Base-by-base conservation (phyloP, 148 eudicot genomes). In the Rhododendron henanense region DNA sequence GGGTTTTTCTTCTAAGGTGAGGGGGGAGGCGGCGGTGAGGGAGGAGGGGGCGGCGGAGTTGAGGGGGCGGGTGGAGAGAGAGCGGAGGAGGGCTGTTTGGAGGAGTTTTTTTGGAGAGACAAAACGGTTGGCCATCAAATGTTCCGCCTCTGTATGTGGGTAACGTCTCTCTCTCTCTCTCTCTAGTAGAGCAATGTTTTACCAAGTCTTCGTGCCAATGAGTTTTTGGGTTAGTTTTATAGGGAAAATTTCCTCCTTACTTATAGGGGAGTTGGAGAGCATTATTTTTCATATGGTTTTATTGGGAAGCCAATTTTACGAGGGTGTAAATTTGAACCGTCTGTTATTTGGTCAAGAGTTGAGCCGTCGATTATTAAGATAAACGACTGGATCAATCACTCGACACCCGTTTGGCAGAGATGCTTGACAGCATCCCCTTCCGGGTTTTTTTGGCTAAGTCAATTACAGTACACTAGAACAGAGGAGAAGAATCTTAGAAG, bases 81-180 rank as follows among this genome's bases (percentile, higher is more conserved):
- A 18, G 61, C 61, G 61, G 61, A 55, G 61, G 89, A 88, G 88
- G 71, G 59, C 87, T 51, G 88, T 81, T 39, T 82, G 85, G 81
- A 86, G 61, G 73, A 67, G 74, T 67, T 67, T 67, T 50, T 88
- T 93, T 85, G 87, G 88, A 55, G 89, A 87, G 41, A 82, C 23
- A 74, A 55, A 39, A 76, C 87, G 84, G 88, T 86, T 84, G 85
- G 95, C 93, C 95, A 93, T 91, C 45, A 86, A 86, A 84, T 50
- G 53, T 67, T 71, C 25, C 63, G 63, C n/a, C 63, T 57, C 61
- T 16, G 23, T 57, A 3, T 19, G 1, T 19, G 63, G 63, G 19
- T 57, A 57, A 57, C 8, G 23, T 19, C n/a, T 19, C 65, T 59
- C 9, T 19, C 65, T 51, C 57, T 3, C 23, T 57, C 63, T 5